A percentile compares a stretch with the other conserved stretches of the same genome.
These are phyloP conservation scores for Nothomitra cinnamomea DNA, from an alignment of 2,329 filamentous ascomycete genomes.

Conservation along the genomic window DNA sequence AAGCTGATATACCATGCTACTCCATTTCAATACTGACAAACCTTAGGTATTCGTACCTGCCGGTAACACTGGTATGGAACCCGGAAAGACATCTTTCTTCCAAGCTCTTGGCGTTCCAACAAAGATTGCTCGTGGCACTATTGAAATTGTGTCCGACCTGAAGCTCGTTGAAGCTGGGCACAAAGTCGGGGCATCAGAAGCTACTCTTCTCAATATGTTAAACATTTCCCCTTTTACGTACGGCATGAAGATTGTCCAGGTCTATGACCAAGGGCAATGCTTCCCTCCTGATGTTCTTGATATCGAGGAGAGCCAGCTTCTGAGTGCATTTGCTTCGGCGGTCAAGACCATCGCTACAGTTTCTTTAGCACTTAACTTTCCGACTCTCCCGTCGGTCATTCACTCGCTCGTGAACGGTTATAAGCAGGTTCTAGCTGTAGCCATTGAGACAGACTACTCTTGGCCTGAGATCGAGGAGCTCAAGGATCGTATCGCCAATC, in stretches of 20 bases:
- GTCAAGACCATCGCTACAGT: constrained; percentile 77
- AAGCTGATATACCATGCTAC: not conserved
- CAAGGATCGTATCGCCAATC: constrained; percentile 99
- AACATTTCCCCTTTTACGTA: constrained; percentile 99
- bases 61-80: constrained; percentile 99
- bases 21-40: not conserved
- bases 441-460: constrained; percentile 75
- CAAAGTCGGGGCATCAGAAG: constrained; percentile 98
- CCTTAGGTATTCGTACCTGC: constrained; percentile 61
- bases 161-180: constrained; percentile 85
- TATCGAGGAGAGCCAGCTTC: constrained; percentile 86
- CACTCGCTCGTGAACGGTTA: constrained; percentile 95
- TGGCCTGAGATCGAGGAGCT: constrained; percentile 95
- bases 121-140: constrained; percentile 99
- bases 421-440: constrained; percentile 90
- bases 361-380: constrained; percentile 87
- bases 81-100: constrained; percentile 99
- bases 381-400: constrained; percentile 86
- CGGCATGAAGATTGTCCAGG: constrained; percentile 89
- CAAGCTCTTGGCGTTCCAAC: constrained; percentile 99
- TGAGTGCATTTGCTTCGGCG: constrained; percentile 63
- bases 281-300: constrained; percentile 79
- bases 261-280: constrained; percentile 94
- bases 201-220: constrained; percentile 97
- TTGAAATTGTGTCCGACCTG: constrained; percentile 96